Conservation (phyloP, 2,329 filamentous ascomycete species). For the Rasamsonia emersonii region DNA sequence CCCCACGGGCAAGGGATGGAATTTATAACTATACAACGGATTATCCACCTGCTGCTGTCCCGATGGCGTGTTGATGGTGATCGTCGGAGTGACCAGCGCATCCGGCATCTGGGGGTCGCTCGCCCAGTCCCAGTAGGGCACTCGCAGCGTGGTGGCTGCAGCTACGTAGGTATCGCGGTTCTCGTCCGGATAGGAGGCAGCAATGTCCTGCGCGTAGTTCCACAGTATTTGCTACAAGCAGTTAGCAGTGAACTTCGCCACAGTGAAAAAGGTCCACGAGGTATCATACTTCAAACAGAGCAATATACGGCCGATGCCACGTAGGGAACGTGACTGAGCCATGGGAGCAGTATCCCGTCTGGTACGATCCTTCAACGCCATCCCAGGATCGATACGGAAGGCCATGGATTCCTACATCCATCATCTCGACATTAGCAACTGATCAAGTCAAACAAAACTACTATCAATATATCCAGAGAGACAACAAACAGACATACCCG, state of each 20-base stretch:
- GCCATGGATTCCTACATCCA: conserved; percentile 62
- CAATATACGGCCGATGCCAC: conserved; percentile 77
- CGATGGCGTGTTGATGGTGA: conserved; percentile 35
- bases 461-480: neutral
- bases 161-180: conserved; percentile 40
- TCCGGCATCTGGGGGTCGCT: conserved; percentile 22
- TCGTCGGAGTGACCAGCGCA: conserved; percentile 29
- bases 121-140: conserved; percentile 46
- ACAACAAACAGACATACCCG: conserved; percentile 44
- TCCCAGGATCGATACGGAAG: conserved; percentile 58
- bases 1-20: conserved; percentile 12
- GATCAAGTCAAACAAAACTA: neutral
- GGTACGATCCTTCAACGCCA: conserved; percentile 40
- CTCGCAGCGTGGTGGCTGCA: conserved; percentile 34
- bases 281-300: conserved; percentile 46
- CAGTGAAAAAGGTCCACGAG: neutral
- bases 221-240: conserved; percentile 28
- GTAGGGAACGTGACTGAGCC: conserved; percentile 65
- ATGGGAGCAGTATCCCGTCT: conserved; percentile 69
- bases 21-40: conserved; percentile 39
- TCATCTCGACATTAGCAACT: neutral
- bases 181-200: conserved; percentile 34
- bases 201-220: conserved; percentile 30
- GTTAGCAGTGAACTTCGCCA: neutral
- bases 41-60: conserved; percentile 33